phyloP scores from a whole-genome alignment of 2,329 filamentous ascomycete species.

The Microsporum ferrugineum region DNA sequence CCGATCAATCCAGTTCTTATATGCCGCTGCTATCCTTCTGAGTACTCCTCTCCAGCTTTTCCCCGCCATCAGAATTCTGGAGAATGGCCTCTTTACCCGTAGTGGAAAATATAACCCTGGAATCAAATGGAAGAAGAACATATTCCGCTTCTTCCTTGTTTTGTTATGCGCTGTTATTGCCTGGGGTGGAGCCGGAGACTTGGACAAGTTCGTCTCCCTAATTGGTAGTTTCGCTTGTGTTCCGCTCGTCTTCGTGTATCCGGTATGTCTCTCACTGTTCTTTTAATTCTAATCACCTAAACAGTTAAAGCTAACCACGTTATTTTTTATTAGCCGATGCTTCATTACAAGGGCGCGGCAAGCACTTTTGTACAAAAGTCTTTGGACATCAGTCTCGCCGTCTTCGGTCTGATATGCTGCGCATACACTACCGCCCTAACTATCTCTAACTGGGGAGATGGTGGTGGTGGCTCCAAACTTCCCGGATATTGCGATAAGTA shows the following conservation, averaged over 20 bases:
- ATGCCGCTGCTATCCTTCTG: conserved; percentile 92
- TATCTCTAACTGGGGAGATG: conserved; percentile 69
- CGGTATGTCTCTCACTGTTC: conserved; percentile 51
- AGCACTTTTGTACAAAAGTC: conserved; percentile 54
- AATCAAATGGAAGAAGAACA: conserved; percentile 99
- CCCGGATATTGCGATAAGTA: conserved; percentile 51
- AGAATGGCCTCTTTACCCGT: conserved; percentile 84
- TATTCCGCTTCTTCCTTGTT: conserved; percentile 88
- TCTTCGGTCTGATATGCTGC: conserved; percentile 81
- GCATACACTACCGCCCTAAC: conserved; percentile 83
- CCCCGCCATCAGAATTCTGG: conserved; percentile 90
- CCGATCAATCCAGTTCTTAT: conserved; percentile 91
- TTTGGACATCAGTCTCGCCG: conserved; percentile 62
- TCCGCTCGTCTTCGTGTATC: conserved; percentile 93
- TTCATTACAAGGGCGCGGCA: conserved; percentile 76
- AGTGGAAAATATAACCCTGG: conserved; percentile 96
- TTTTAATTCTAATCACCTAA: conserved; percentile 1
- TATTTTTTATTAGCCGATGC: conserved; percentile 55
- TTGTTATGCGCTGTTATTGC: conserved; percentile 75
- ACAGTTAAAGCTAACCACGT: conserved; percentile 11
- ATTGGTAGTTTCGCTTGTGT: conserved; percentile 98
- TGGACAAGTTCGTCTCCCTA: conserved; percentile 94
- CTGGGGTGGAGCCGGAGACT: conserved; percentile 80
- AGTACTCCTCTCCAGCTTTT: conserved; percentile 95
- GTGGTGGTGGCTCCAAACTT: conserved; percentile 38